phyloP scores from a whole-genome alignment of 768 basidiomycete species.

The Pisolithus albus region DNA sequence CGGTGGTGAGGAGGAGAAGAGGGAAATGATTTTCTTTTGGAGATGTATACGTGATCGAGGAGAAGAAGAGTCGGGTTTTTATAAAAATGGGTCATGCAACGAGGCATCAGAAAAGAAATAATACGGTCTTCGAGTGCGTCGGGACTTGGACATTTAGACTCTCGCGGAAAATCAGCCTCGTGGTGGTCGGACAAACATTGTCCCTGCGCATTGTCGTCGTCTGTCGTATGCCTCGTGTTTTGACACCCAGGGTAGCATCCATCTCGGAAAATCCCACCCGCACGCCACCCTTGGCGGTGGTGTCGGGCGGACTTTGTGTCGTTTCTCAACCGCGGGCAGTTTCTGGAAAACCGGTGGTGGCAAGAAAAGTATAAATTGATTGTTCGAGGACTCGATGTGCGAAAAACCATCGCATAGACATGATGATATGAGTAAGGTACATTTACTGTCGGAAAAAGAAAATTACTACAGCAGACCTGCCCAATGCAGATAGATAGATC shows the following conservation, averaged over 20 bases:
- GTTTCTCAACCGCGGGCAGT: too few species aligned
- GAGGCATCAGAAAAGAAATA: background rate
- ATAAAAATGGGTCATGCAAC: background rate
- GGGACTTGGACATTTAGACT: background rate
- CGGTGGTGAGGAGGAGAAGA: background rate
- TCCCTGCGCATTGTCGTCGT: background rate
- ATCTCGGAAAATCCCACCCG: too few species aligned
- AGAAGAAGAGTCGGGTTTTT: too few species aligned
- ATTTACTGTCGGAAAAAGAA: conserved; percentile 8
- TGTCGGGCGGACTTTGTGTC: too few species aligned
- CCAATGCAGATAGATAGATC: conserved; percentile 9
- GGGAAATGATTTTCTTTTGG: background rate
- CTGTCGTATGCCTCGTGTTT: background rate
- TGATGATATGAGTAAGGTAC: conserved; percentile 10
- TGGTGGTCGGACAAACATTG: background rate
- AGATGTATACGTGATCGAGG: background rate
- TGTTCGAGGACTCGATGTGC: background rate
- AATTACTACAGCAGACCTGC: conserved; percentile 8
- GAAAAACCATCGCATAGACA: conserved; percentile 12
- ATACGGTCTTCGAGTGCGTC: too few species aligned
- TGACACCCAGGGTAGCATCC: background rate
- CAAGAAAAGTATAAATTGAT: background rate
- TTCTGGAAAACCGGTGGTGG: too few species aligned
- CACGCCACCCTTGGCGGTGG: too few species aligned
- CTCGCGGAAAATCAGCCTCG: background rate